These are phyloP conservation scores for Boletales sp. DNA, from an alignment of 768 basidiomycete species.

Conservation along the genomic window DNA sequence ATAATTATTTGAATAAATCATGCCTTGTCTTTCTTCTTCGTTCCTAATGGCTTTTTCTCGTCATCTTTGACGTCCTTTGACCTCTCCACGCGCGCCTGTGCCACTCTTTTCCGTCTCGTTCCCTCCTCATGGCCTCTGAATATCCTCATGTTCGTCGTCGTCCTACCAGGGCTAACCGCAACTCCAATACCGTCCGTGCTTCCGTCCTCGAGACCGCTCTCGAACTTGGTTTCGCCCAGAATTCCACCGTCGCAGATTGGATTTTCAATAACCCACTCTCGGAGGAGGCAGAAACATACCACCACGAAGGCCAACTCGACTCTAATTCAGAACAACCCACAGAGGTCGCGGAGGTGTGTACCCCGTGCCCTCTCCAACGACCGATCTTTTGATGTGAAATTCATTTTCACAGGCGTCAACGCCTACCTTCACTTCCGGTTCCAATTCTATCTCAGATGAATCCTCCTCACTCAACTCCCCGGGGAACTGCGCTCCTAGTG, in stretches of 20 bases:
- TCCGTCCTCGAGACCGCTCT: conserved; percentile 74
- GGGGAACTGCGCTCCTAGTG: conserved; percentile 13
- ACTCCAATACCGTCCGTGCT: conserved; percentile 61
- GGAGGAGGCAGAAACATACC: conserved; percentile 52
- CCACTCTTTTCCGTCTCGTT: conserved; percentile 17
- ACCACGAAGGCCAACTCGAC: neutral
- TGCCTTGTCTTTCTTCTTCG: too few species aligned
- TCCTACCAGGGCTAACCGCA: conserved; percentile 35
- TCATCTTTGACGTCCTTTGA: too few species aligned
- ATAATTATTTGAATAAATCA: too few species aligned
- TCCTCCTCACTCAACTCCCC: conserved; percentile 33
- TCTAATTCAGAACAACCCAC: conserved; percentile 10
- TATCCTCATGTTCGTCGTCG: conserved; percentile 24
- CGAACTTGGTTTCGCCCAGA: conserved; percentile 59
- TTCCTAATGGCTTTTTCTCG: too few species aligned
- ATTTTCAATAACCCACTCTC: conserved; percentile 62
- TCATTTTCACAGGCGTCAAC: conserved; percentile 19
- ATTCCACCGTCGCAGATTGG: conserved; percentile 61
- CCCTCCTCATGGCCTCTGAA: conserved; percentile 18
- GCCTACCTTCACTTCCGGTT: conserved; percentile 38
- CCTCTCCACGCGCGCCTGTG: conserved; percentile 2
- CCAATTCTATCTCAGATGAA: conserved; percentile 42
- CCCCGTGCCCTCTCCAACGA: neutral
- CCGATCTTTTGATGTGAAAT: conserved; percentile 10
- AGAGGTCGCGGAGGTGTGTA: conserved; percentile 30